Evolutionary conservation across 1,284 basidiomycete species (phyloP), one percentile per base, ranked within the genome.

Genomic region (Puccinia polysora): DNA sequence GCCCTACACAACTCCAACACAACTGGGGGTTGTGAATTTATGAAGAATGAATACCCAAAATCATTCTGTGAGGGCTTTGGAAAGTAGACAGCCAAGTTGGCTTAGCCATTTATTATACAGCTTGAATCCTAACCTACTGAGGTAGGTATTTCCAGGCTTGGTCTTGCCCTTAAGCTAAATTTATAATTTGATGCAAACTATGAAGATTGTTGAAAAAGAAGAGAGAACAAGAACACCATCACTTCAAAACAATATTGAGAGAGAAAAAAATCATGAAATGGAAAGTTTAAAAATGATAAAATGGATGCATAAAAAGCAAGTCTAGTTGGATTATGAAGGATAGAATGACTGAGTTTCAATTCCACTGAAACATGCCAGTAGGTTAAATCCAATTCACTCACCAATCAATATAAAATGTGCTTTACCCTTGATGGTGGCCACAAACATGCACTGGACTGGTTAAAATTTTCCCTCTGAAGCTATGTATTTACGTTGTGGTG

Each of bases 351-450:
- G 89, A 20, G 92, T 95, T 14, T 95, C 95, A 76, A 98, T 96
- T 3, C 95, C 96, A 75, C 91, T 94, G 81, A 95, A 97, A 75
- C 96, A 84, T 8, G 96, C 93, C 55, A 99, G 84, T 74, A 94
- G 85, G 80, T 98, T 98, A 76, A 99, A 84, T 8, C 91, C 95
- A 38, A 97, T 88, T 55, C 96, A 85, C 81, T 98, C 96, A 62
- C 94, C 96, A 4, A 97, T 83, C n/a, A 98, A 85, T 62, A 98
- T 82, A 76, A 89, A 87, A 52, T 95, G 83, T 1, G 89, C 93
- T 76, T 89, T 90, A 5, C 95, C 96, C 72, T 84, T 85, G 7
- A 98, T 94, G 18, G 92, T 92, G 14, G 95, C 95, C 70, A 97
- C 87, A 76, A 94, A 91, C 77, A 88, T 89, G 77, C 90, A 80